Percentiles rank a stretch among this genome's conserved stretches.
phyloP scores from a whole-genome alignment of 306 rosid species.

The Dicorynia guianensis region DNA sequence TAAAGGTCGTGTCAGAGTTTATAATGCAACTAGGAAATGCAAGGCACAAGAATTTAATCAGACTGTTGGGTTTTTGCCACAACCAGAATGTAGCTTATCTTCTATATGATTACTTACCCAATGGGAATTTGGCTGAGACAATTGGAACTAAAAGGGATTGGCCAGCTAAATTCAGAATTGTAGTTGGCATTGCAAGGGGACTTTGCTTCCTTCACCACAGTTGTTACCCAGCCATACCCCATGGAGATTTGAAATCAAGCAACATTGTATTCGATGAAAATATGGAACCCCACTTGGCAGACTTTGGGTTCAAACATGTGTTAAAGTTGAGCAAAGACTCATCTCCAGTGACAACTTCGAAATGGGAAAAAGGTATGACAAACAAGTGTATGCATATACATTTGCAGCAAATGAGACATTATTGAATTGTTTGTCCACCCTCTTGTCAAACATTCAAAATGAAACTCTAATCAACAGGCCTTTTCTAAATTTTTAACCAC shows the following conservation, averaged over 20 bases:
- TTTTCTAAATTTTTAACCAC: constrained; percentile 8
- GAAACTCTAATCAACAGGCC: constrained; percentile 15
- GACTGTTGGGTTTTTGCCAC: constrained; percentile 77
- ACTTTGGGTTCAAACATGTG: constrained; percentile 77
- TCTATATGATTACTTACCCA: constrained; percentile 79
- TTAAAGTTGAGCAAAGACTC: constrained; percentile 58
- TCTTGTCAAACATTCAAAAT: constrained; percentile 23
- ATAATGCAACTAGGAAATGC: constrained; percentile 67
- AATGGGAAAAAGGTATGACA: constrained; percentile 72
- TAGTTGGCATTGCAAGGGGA: constrained; percentile 78
- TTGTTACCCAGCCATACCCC: constrained; percentile 81
- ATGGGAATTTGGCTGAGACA: constrained; percentile 80
- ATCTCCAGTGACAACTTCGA: constrained; percentile 46
- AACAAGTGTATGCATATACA: not conserved
- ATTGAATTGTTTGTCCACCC: not conserved
- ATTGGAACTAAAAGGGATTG: constrained; percentile 70
- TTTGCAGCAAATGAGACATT: constrained; percentile 6
- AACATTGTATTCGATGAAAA: constrained; percentile 87
- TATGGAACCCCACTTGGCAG: constrained; percentile 87
- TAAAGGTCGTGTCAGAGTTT: constrained; percentile 55
- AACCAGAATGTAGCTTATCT: constrained; percentile 79
- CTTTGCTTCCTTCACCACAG: constrained; percentile 90
- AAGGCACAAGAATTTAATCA: constrained; percentile 75
- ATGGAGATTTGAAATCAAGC: constrained; percentile 82
- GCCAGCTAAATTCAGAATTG: constrained; percentile 69